Conservation (phyloP, 805 yeast species). For the Isabelozyma gotoi region DNA sequence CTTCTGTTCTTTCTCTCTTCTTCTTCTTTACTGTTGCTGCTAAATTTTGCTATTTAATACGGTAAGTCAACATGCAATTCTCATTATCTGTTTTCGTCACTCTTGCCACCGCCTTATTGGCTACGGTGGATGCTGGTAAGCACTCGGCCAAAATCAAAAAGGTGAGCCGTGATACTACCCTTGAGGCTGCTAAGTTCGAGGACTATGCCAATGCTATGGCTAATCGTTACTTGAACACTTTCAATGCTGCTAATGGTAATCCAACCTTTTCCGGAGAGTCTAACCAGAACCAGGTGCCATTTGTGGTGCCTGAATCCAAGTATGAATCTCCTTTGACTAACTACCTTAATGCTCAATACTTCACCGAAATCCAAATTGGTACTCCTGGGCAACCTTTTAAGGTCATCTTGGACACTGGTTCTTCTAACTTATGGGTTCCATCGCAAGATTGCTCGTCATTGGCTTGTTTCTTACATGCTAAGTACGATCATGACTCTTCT, state of each 20-base stretch:
- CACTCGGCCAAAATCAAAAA: conserved; percentile 60
- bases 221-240: conserved; percentile 56
- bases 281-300: conserved; percentile 40
- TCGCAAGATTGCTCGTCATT: conserved; percentile 83
- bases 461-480: conserved; percentile 92
- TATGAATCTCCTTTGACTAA: conserved; percentile 87
- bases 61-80: conserved; percentile 26
- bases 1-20: not conserved
- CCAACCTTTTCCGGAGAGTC: conserved; percentile 7
- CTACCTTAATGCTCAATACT: conserved; percentile 95
- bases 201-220: conserved; percentile 60
- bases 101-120: conserved; percentile 39
- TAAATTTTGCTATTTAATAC: too few species aligned
- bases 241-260: conserved; percentile 34
- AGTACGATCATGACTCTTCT: conserved; percentile 84
- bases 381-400: conserved; percentile 93
- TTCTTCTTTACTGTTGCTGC: too few species aligned
- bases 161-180: conserved; percentile 55
- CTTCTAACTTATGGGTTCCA: conserved; percentile 97
- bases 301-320: conserved; percentile 32
- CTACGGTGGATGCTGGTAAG: conserved; percentile 48
- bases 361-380: conserved; percentile 86
- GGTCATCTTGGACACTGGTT: conserved; percentile 94
- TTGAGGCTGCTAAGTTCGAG: conserved; percentile 49
- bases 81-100: conserved; percentile 39